Evolutionary conservation across 345 rosid genomes (phyloP).

Genomic region (Hypericum perforatum): DNA sequence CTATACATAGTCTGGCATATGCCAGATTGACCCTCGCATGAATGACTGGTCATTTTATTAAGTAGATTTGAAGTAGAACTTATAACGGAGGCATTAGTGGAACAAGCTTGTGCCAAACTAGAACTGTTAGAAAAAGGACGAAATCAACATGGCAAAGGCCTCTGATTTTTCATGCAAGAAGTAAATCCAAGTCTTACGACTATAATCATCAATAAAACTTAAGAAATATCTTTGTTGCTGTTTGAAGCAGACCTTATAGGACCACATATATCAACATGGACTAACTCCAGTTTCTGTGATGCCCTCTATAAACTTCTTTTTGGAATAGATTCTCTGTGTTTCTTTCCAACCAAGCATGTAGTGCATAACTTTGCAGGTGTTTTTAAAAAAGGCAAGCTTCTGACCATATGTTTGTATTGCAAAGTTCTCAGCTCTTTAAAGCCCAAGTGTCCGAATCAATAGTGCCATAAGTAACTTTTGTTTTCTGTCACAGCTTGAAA

Average conservation of each 20-base stretch:
- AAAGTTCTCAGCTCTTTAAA: too few species aligned
- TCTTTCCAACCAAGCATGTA: not conserved
- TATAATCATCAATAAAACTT: not conserved
- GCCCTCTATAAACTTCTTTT: not conserved
- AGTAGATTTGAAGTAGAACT: too few species aligned
- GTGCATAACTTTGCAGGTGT: not conserved
- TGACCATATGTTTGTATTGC: not conserved
- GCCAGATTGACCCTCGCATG: too few species aligned
- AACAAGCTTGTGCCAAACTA: too few species aligned
- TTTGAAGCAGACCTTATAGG: not conserved
- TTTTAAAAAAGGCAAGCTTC: not conserved
- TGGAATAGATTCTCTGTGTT: not conserved
- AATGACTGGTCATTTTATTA: too few species aligned
- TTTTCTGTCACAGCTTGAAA: not conserved
- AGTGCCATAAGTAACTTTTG: not conserved
- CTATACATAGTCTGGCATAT: too few species aligned
- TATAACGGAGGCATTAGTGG: too few species aligned
- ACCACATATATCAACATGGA: conserved; percentile 3
- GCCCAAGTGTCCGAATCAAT: not conserved
- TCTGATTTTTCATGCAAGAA: too few species aligned
- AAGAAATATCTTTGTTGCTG: not conserved
- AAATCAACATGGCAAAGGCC: too few species aligned
- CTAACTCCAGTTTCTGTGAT: not conserved
- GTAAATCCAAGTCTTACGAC: not conserved
- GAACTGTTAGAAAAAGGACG: too few species aligned